Percentiles rank a stretch among this genome's conserved stretches.
Evolutionary conservation across 1,284 basidiomycete genomes (phyloP).

Genomic region (Leccinum fuscescens): DNA sequence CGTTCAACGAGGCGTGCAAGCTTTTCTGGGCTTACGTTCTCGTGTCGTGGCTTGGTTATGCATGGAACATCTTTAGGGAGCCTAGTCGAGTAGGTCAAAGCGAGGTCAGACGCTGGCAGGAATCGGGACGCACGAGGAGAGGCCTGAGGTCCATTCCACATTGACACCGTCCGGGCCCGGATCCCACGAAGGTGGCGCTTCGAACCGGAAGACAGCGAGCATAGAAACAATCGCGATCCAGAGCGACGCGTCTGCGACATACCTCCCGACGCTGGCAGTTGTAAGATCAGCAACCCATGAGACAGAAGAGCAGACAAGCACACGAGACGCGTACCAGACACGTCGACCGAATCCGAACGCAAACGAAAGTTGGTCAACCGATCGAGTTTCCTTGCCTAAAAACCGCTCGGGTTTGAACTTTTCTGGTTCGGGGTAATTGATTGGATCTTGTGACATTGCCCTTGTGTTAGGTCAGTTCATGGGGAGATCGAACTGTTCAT

Average conservation of each 20-base stretch:
- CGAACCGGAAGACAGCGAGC: slow-evolving; percentile 21
- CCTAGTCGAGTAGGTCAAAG: slow-evolving; percentile 7
- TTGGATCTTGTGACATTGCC: slow-evolving; percentile 44
- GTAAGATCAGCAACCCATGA: neutral
- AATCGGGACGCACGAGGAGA: slow-evolving; percentile 25
- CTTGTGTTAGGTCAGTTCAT: slow-evolving; percentile 23
- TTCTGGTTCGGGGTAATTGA: slow-evolving; percentile 41
- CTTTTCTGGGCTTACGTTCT: slow-evolving; percentile 6
- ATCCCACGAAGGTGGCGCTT: slow-evolving; percentile 14
- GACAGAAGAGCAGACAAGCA: neutral
- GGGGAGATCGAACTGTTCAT: neutral
- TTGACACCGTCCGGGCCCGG: neutral
- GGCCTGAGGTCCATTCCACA: slow-evolving; percentile 18
- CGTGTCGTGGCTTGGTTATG: slow-evolving; percentile 14
- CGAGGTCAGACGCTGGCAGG: neutral
- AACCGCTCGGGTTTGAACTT: slow-evolving; percentile 47
- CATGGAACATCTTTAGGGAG: slow-evolving; percentile 18
- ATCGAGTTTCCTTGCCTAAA: slow-evolving; percentile 14
- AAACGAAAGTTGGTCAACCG: slow-evolving; percentile 39
- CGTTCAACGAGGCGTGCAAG: slow-evolving; percentile 14
- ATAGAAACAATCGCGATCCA: slow-evolving; percentile 25
- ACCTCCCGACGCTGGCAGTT: slow-evolving; percentile 29
- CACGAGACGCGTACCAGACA: slow-evolving; percentile 32
- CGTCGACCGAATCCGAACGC: slow-evolving; percentile 49
- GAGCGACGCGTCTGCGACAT: slow-evolving; percentile 39